phyloP scores from a whole-genome alignment of 768 basidiomycete genomes.

The Mycena epipterygia region DNA sequence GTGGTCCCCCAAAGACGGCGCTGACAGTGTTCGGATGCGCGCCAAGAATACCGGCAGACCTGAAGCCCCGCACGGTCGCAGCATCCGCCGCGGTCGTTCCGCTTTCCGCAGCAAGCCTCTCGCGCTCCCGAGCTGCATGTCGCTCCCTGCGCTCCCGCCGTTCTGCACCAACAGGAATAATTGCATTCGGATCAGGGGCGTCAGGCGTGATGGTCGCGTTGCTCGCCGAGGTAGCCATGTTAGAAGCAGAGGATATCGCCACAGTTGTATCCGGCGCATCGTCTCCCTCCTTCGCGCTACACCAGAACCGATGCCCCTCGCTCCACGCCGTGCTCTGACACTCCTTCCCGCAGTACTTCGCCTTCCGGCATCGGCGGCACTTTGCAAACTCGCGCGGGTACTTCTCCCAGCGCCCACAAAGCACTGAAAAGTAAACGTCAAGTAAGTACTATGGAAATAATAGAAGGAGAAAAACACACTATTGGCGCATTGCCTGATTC shows the following conservation, averaged over 20 bases:
- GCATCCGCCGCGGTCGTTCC: constrained; percentile 29
- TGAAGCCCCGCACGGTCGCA: constrained; percentile 32
- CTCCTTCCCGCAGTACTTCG: constrained; percentile 98
- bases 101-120: constrained; percentile 14
- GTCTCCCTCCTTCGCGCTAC: constrained; percentile 72
- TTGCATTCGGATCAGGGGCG: constrained; percentile 17
- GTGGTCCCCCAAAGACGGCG: constrained; percentile 28
- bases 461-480: constrained; percentile 63
- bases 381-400: constrained; percentile 97
- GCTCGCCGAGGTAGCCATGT: constrained; percentile 26
- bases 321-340: constrained; percentile 98
- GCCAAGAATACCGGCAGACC: constrained; percentile 22
- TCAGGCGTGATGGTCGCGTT: constrained; percentile 27
- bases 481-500: constrained; percentile 97
- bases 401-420: constrained; percentile 94
- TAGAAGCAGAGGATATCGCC: constrained; percentile 21
- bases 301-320: constrained; percentile 97
- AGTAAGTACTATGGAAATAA: constrained; percentile 22
- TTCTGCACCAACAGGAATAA: constrained; percentile 25
- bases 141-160: constrained; percentile 36
- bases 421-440: constrained; percentile 67
- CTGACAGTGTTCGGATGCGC: constrained; percentile 28
- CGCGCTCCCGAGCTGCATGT: constrained; percentile 30
- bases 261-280: constrained; percentile 44
- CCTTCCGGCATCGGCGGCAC: constrained; percentile 94